Percentiles rank a stretch among this genome's conserved stretches.
These are phyloP conservation scores for Kwoniella sp. DNA, from an alignment of 768 basidiomycete genomes.

Conservation along the genomic window DNA sequence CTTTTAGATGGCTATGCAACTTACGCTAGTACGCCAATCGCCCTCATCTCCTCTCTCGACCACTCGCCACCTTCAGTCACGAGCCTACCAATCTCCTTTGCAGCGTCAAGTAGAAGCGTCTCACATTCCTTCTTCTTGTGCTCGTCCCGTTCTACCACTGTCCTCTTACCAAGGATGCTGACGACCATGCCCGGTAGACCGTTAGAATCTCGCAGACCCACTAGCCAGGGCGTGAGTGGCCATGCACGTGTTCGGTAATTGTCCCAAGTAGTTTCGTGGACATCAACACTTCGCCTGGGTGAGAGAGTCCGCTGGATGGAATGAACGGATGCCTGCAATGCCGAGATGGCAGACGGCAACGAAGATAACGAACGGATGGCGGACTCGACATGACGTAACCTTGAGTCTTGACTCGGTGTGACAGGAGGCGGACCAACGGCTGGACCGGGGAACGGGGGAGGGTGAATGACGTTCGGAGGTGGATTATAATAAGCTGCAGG, in stretches of 20 bases:
- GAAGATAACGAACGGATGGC: slow-evolving; percentile 23
- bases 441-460: slow-evolving; percentile 15
- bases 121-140: slow-evolving; percentile 31
- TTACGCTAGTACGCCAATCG: slow-evolving; percentile 45
- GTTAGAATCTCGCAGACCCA: slow-evolving; percentile 41
- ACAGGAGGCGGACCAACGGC: slow-evolving; percentile 1
- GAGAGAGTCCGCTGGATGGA: slow-evolving; percentile 21
- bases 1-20: too few species aligned
- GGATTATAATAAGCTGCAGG: slow-evolving; percentile 21
- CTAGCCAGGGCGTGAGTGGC: slow-evolving; percentile 51
- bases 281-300: slow-evolving; percentile 16
- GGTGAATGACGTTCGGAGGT: slow-evolving; percentile 22
- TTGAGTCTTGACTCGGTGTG: slow-evolving; percentile 19
- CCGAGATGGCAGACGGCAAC: slow-evolving; percentile 20
- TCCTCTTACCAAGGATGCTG: slow-evolving; percentile 35
- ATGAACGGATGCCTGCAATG: slow-evolving; percentile 15
- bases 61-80: slow-evolving; percentile 27
- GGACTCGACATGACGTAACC: slow-evolving; percentile 33
- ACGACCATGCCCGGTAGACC: slow-evolving; percentile 45
- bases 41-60: slow-evolving; percentile 44
- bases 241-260: slow-evolving; percentile 44
- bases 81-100: slow-evolving; percentile 34
- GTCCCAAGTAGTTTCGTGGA: slow-evolving; percentile 37
- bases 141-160: slow-evolving; percentile 33
- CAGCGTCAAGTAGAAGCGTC: slow-evolving; percentile 22